These are phyloP conservation scores for Huntiella bhutanensis DNA, from an alignment of 2,329 filamentous ascomycete species.

Conservation along the genomic window DNA sequence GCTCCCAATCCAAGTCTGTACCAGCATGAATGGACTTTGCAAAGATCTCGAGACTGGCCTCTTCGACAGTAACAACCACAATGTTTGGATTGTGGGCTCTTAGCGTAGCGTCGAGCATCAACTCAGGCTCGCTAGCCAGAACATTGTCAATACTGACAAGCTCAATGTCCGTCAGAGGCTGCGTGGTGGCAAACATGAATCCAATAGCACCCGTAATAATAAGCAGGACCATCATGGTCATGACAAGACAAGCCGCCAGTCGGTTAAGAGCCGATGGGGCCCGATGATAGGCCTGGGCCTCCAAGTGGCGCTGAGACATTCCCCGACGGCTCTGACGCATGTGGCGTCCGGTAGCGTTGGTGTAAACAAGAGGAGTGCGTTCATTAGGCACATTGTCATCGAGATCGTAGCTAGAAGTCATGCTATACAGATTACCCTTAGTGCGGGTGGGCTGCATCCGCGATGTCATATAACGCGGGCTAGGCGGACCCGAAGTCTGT, in stretches of 20 bases:
- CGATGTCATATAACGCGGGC: constrained; percentile 35
- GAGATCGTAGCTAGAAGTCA: constrained; percentile 52
- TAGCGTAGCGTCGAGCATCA: constrained; percentile 85
- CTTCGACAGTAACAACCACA: constrained; percentile 66
- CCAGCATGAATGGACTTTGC: constrained; percentile 83
- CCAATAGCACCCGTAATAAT: constrained; percentile 71
- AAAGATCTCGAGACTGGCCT: constrained; percentile 82
- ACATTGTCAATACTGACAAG: constrained; percentile 74
- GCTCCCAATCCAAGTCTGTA: constrained; percentile 37
- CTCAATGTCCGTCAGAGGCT: constrained; percentile 62
- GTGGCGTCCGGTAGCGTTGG: constrained; percentile 19
- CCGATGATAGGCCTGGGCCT: constrained; percentile 49
- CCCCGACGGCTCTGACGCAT: constrained; percentile 36
- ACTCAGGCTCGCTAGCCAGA: constrained; percentile 78
- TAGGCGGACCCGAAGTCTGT: constrained; percentile 49
- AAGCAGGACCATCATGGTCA: constrained; percentile 64
- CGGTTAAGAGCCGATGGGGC: constrained; percentile 46
- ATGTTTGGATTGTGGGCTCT: constrained; percentile 84
- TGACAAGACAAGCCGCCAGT: constrained; percentile 70
- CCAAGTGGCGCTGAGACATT: constrained; percentile 47
- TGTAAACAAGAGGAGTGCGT: constrained; percentile 59
- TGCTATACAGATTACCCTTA: constrained; percentile 37
- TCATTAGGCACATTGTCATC: constrained; percentile 72
- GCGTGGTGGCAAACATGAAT: constrained; percentile 81
- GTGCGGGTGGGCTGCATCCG: constrained; percentile 18